Conservation (phyloP, 257 asterid species). For the Solanum peruvianum region DNA sequence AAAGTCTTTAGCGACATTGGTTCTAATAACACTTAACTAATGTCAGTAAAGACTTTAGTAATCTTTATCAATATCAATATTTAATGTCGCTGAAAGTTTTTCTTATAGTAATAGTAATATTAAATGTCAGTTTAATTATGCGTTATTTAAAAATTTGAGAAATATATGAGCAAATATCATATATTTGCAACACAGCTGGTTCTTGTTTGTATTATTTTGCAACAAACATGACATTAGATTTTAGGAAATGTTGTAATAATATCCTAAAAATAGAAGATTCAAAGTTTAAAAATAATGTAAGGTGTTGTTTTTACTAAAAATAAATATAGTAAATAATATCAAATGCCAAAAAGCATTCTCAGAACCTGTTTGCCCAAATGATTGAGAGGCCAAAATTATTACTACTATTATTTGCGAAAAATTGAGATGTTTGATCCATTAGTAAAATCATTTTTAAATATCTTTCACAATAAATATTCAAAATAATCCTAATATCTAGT, state of each 20-base stretch:
- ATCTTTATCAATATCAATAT: too few relatives aligned
- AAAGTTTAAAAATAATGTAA: background rate
- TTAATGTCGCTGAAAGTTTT: too few relatives aligned
- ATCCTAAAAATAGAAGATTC: background rate
- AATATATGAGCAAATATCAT: background rate
- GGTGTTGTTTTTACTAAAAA: background rate
- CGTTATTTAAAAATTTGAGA: background rate
- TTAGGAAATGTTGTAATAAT: background rate
- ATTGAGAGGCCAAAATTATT: background rate
- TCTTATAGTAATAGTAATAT: background rate
- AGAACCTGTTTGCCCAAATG: background rate
- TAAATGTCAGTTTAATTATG: background rate
- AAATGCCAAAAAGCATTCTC: background rate
- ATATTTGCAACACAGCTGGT: background rate
- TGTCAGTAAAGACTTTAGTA: too few relatives aligned
- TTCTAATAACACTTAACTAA: too few relatives aligned
- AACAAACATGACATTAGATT: background rate
- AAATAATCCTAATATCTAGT: background rate
- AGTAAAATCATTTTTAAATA: background rate
- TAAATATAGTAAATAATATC: background rate
- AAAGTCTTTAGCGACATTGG: rapidly evolving
- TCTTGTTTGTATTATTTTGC: background rate
- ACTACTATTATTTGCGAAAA: background rate
- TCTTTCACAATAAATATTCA: background rate
- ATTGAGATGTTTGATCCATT: background rate